phyloP scores from a whole-genome alignment of 305 asterid genomes.

The Stenogyne calaminthoides region DNA sequence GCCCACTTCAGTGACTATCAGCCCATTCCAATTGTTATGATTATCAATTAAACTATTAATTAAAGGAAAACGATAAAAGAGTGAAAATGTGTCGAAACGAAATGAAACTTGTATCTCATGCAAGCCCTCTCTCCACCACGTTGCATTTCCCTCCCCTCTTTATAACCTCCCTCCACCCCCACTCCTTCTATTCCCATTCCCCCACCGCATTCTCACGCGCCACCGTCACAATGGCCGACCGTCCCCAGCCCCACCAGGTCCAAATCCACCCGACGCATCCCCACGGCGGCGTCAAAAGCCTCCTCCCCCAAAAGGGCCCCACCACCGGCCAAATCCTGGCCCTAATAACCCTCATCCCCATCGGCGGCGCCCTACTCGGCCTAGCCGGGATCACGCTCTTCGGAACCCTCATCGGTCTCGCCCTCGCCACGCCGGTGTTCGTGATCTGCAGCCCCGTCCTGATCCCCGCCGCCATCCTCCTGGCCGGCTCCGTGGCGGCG shows the following conservation, averaged over 20 bases:
- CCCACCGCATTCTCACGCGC: neutral
- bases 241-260: conserved; percentile 49
- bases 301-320: conserved; percentile 55
- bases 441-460: conserved; percentile 71
- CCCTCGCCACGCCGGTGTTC: conserved; percentile 63
- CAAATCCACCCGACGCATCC: conserved; percentile 38
- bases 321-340: conserved; percentile 59
- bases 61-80: too few species aligned
- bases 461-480: conserved; percentile 55
- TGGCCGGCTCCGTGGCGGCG: conserved; percentile 54
- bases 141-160: conserved; percentile 38
- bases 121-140: conserved; percentile 52
- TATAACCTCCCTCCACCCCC: conserved; percentile 25
- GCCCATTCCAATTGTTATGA: neutral
- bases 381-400: conserved; percentile 58
- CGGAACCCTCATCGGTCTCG: conserved; percentile 60
- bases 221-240: conserved; percentile 45
- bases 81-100: conserved; percentile 26
- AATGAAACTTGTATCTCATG: conserved; percentile 60
- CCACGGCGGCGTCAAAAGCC: conserved; percentile 34
- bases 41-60: too few species aligned
- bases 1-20: neutral
- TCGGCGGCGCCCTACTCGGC: conserved; percentile 57
- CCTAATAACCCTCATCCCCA: conserved; percentile 58
- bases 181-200: neutral